Evolutionary conservation across 352 stramenopile species (phyloP).

Genomic region (Phytophthora pluvialis): DNA sequence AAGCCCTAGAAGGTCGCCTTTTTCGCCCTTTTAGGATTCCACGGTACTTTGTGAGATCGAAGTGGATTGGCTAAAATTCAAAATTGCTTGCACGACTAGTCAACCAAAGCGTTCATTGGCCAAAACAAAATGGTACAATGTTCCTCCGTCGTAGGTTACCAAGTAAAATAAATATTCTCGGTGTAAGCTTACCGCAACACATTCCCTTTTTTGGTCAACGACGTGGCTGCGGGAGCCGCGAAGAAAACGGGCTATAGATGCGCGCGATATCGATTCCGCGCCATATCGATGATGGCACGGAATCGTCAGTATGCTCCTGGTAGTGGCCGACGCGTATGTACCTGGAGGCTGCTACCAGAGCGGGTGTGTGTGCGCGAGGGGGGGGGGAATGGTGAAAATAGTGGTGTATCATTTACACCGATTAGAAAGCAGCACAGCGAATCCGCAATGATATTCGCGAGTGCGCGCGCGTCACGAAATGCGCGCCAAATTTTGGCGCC

Average conservation of each 20-base stretch:
- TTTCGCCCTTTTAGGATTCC: neutral
- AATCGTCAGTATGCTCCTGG: no score
- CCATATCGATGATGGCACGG: neutral
- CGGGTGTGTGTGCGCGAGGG: no score
- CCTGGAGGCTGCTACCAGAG: neutral
- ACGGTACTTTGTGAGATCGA: neutral
- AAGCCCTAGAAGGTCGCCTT: neutral
- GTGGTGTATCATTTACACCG: no score
- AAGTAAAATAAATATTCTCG: slow-evolving; percentile 4
- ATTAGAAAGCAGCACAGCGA: no score
- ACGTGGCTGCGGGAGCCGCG: neutral
- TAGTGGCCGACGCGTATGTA: neutral
- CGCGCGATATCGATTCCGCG: neutral
- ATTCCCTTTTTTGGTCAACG: neutral
- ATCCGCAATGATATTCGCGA: no score
- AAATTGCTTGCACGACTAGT: neutral
- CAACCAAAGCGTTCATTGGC: neutral
- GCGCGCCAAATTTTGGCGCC: neutral
- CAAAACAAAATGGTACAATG: neutral
- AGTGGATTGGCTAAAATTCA: neutral
- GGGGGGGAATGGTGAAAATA: no score
- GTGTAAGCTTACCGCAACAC: neutral
- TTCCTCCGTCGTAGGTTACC: neutral
- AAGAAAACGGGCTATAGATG: neutral
- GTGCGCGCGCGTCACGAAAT: neutral